Evolutionary conservation across 495 filamentous ascomycete genomes (phyloP).

Genomic region (Trichoderma orchidacearum): DNA sequence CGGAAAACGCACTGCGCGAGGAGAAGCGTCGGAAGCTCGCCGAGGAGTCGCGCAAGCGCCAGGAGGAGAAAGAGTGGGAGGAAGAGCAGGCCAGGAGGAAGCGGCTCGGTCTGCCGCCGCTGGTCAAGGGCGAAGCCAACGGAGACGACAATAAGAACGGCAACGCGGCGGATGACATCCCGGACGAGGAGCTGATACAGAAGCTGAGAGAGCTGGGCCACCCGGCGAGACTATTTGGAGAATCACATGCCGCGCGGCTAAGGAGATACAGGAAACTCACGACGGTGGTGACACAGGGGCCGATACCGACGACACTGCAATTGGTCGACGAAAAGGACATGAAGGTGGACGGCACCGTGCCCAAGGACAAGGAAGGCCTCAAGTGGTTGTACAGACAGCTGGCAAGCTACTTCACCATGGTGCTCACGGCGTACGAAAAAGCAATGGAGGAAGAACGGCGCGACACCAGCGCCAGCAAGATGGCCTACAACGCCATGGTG

Average conservation of each 20-base stretch:
- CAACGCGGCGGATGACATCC: conserved; percentile 47
- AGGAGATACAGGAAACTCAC: conserved; percentile 52
- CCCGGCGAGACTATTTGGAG: conserved; percentile 69
- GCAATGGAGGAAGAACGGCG: conserved; percentile 64
- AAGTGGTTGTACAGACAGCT: conserved; percentile 73
- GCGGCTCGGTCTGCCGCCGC: conserved; percentile 54
- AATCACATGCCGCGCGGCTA: conserved; percentile 55
- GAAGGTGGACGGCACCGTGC: conserved; percentile 56
- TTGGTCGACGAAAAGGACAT: conserved; percentile 74
- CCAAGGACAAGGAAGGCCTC: conserved; percentile 40
- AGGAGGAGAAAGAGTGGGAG: conserved; percentile 57
- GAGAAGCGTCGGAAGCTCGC: conserved; percentile 70
- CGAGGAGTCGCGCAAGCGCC: conserved; percentile 54
- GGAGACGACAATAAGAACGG: conserved; percentile 8
- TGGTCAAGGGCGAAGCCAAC: conserved; percentile 25
- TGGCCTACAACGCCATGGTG: conserved; percentile 64
- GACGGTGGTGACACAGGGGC: conserved; percentile 33
- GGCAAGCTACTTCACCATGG: conserved; percentile 84
- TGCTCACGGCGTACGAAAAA: conserved; percentile 73
- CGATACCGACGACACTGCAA: conserved; percentile 54
- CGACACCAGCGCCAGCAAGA: conserved; percentile 61
- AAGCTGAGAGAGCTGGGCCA: conserved; percentile 60
- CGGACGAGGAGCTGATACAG: conserved; percentile 51
- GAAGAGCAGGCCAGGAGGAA: conserved; percentile 35
- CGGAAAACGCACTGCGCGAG: conserved; percentile 51